A percentile compares a stretch with the other conserved stretches of the same genome.
These are phyloP conservation scores for Acer saccharum DNA, from an alignment of 345 rosid genomes.

Conservation along the genomic window DNA sequence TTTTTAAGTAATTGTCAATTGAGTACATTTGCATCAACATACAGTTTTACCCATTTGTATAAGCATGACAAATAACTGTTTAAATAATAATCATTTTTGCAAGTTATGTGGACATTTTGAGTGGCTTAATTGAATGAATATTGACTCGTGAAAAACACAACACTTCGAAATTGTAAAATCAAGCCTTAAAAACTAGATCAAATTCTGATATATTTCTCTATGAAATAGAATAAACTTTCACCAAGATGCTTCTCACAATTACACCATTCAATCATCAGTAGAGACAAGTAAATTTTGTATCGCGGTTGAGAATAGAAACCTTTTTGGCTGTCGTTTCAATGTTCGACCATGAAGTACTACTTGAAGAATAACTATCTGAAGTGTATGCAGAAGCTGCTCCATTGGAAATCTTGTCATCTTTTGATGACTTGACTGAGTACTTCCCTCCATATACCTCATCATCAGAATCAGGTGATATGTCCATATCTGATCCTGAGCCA, in stretches of 20 bases:
- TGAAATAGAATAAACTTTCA: too few relatives aligned
- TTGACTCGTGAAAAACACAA: neutral
- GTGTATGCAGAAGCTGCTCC: constrained; percentile 27
- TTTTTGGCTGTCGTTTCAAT: constrained; percentile 26
- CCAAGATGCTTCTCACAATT: neutral
- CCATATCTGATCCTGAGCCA: constrained; percentile 68
- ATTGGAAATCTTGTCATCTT: constrained; percentile 42
- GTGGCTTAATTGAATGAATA: too few relatives aligned
- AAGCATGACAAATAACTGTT: too few relatives aligned
- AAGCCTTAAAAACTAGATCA: neutral
- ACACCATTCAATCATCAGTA: neutral
- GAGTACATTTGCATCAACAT: too few relatives aligned
- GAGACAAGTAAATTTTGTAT: neutral
- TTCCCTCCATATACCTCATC: constrained; percentile 48
- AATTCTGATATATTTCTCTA: neutral
- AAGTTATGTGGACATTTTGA: too few relatives aligned
- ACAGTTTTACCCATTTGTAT: too few relatives aligned
- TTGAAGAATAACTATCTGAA: constrained; percentile 48
- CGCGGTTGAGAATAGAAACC: constrained; percentile 26
- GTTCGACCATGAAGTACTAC: constrained; percentile 34
- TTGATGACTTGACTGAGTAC: constrained; percentile 55
- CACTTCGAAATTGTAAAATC: neutral
- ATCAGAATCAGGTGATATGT: constrained; percentile 58
- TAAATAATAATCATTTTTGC: too few relatives aligned
- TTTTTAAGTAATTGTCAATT: too few relatives aligned